phyloP scores from a whole-genome alignment of 2,329 filamentous ascomycete species.

The Hypoxylon rubiginosum region DNA sequence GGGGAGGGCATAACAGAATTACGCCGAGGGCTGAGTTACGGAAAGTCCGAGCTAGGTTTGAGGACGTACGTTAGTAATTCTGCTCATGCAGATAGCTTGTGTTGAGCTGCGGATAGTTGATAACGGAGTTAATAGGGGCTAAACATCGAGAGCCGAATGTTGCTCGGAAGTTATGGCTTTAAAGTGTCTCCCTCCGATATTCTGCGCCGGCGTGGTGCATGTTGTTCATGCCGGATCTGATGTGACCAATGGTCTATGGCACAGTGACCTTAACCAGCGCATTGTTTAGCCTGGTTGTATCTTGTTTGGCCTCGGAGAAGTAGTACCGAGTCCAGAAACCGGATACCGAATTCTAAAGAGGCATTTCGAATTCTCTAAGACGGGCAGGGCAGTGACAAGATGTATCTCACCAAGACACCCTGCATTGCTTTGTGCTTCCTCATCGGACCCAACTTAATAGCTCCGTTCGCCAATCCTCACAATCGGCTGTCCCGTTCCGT shows the following conservation, averaged over 20 bases:
- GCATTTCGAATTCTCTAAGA: neutral
- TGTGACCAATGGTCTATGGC: neutral
- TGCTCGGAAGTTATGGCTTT: constrained; percentile 3
- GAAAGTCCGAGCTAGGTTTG: constrained; percentile 31
- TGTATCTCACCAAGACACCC: constrained; percentile 3
- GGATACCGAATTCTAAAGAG: neutral
- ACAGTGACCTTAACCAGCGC: constrained; percentile 4
- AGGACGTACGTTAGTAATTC: neutral
- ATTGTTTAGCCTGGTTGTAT: neutral
- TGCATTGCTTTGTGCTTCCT: constrained; percentile 6
- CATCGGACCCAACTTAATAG: constrained; percentile 22
- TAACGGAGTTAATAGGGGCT: constrained; percentile 17
- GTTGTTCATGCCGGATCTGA: neutral
- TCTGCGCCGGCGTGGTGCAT: neutral
- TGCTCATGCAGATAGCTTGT: constrained; percentile 5
- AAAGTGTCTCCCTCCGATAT: neutral
- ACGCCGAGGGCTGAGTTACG: constrained; percentile 16
- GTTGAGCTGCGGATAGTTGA: neutral
- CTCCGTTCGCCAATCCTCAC: constrained; percentile 40
- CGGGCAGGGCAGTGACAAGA: constrained; percentile 3
- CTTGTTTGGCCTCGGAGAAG: neutral
- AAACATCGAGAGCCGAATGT: neutral
- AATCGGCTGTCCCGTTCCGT: constrained; percentile 39
- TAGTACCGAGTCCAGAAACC: constrained; percentile 2
- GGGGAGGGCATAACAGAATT: constrained; percentile 6